Percentiles rank a stretch among this genome's conserved stretches.
Evolutionary conservation across 1,284 basidiomycete genomes (phyloP).

Genomic region (Trichosporon faecale): DNA sequence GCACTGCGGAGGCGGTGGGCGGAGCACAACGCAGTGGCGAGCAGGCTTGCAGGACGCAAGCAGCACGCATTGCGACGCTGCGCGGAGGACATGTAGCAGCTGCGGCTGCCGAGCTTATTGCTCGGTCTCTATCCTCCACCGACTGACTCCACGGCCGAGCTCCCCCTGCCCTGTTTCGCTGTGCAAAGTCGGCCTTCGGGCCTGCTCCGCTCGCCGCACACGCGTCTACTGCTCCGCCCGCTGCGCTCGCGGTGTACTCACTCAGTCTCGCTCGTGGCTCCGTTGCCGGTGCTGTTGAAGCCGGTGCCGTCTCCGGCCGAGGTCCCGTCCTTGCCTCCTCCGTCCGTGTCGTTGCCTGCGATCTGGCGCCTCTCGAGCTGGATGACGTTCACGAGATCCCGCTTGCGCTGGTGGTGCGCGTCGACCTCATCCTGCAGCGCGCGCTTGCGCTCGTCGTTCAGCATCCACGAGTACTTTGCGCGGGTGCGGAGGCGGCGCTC

Average conservation of each 20-base stretch:
- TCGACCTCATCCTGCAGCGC: background rate
- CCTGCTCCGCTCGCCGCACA: no score
- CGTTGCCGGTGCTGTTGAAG: background rate
- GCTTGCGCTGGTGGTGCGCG: background rate
- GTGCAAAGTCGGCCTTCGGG: background rate
- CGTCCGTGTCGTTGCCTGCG: background rate
- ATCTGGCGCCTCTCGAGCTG: background rate
- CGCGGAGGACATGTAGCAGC: background rate
- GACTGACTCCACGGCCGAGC: background rate
- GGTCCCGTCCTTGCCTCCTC: background rate
- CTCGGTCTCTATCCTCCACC: background rate
- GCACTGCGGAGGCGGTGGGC: no score
- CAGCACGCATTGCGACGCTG: background rate
- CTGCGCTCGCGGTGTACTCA: background rate
- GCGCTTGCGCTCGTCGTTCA: background rate
- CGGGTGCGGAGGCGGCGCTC: slow-evolving; percentile 7
- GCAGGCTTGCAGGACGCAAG: no score
- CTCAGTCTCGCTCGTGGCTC: slow-evolving; percentile 2
- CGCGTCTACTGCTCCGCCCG: no score
- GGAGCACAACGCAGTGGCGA: no score
- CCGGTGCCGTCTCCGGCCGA: background rate
- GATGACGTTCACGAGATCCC: background rate
- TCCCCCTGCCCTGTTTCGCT: no score
- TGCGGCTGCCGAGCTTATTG: background rate
- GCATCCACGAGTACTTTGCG: background rate